Conservation (phyloP, 306 rosid genomes). For the Ormosia semicastrata region DNA sequence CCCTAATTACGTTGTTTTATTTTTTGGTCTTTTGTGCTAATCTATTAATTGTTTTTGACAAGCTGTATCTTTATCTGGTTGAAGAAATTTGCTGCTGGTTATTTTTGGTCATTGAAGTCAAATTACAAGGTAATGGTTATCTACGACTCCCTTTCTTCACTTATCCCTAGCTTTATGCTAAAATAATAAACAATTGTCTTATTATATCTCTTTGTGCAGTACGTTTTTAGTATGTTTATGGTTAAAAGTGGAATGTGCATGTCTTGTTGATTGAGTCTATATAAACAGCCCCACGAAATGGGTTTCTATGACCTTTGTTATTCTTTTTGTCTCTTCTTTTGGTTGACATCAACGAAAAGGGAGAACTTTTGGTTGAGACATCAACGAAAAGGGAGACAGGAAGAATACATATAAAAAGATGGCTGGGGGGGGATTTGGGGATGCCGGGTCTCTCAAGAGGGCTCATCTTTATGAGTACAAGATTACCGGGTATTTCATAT, state of each 20-base stretch:
- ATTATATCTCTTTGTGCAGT: neutral
- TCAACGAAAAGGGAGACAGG: neutral
- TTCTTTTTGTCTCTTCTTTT: neutral
- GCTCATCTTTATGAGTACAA: slow-evolving; percentile 74
- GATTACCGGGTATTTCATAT: slow-evolving; percentile 59
- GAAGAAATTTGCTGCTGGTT: neutral
- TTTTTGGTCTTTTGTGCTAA: no score
- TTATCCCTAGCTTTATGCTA: neutral
- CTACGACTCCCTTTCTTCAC: neutral
- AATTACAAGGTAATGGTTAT: neutral
- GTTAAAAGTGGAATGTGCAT: neutral
- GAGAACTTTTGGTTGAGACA: neutral
- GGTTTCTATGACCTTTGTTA: neutral
- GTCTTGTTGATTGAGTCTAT: neutral
- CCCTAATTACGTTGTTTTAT: no score
- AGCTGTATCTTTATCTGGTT: neutral
- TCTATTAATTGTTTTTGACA: neutral
- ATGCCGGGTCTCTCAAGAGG: slow-evolving; percentile 39
- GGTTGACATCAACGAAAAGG: neutral
- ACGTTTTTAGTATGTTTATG: neutral
- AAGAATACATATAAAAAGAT: neutral
- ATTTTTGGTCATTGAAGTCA: neutral
- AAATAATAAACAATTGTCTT: neutral
- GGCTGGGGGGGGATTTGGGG: slow-evolving; percentile 70
- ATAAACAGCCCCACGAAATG: neutral